These are phyloP conservation scores for Dentipellis sp. DNA, from an alignment of 768 basidiomycete genomes.

Conservation along the genomic window DNA sequence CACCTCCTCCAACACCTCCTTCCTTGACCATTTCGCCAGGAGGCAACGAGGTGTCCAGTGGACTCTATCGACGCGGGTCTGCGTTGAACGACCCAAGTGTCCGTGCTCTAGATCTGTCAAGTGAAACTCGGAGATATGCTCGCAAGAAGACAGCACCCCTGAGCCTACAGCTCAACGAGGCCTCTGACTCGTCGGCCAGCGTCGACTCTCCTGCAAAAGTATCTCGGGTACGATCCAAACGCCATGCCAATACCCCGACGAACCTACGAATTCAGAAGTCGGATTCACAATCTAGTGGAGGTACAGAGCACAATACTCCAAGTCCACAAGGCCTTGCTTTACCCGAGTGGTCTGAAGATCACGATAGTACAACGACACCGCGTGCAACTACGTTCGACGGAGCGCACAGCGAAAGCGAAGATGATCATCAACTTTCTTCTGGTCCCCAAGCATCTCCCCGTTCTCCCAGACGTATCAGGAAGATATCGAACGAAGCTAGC, in stretches of 20 bases:
- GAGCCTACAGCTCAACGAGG: slow-evolving; percentile 23
- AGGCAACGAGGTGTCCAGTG: slow-evolving; percentile 21
- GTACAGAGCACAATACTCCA: slow-evolving; percentile 4
- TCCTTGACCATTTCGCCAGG: slow-evolving; percentile 11
- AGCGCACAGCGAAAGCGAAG: slow-evolving; percentile 19
- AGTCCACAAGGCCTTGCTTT: slow-evolving; percentile 36
- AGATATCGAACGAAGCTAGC: slow-evolving; percentile 20
- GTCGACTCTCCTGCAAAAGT: slow-evolving; percentile 27
- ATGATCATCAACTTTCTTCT: slow-evolving; percentile 12
- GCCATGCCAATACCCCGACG: slow-evolving; percentile 34
- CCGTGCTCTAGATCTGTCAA: slow-evolving; percentile 19
- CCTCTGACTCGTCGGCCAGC: slow-evolving; percentile 41
- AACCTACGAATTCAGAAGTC: slow-evolving; percentile 31
- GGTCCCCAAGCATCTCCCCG: slow-evolving; percentile 21
- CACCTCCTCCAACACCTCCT: slow-evolving; percentile 31
- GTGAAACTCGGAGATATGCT: slow-evolving; percentile 20
- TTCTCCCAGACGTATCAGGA: slow-evolving; percentile 19
- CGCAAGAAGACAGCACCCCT: slow-evolving; percentile 30
- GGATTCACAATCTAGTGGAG: neutral
- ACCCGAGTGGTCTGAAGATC: slow-evolving; percentile 46
- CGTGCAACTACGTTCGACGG: slow-evolving; percentile 36
- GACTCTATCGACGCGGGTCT: slow-evolving; percentile 25
- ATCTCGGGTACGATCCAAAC: slow-evolving; percentile 45
- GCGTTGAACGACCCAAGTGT: slow-evolving; percentile 18
- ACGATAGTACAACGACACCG: slow-evolving; percentile 48